Evolutionary conservation across 2,329 filamentous ascomycete genomes (phyloP).

Genomic region (Xylaria arbuscula): DNA sequence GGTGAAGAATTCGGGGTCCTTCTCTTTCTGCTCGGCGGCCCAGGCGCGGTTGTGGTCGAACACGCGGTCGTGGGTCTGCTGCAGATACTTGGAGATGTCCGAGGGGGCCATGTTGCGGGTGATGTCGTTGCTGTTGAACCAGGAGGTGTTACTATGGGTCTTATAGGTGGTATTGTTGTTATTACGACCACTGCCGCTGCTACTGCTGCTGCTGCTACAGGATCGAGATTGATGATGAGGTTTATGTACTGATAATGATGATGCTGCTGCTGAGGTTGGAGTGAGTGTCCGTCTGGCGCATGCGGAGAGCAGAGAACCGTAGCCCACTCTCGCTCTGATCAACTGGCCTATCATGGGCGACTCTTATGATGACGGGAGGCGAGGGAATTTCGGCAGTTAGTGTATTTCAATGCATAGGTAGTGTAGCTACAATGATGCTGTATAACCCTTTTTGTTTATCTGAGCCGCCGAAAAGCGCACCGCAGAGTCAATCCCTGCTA

Average conservation of each 20-base stretch:
- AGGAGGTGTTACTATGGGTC: not conserved
- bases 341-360: constrained; percentile 35
- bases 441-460: constrained; percentile 11
- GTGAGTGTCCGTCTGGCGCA: constrained; percentile 23
- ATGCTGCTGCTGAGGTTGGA: constrained; percentile 3
- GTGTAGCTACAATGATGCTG: not conserved
- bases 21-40: constrained; percentile 67
- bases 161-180: not conserved
- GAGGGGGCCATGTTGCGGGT: constrained; percentile 44
- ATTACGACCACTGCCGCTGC: not conserved
- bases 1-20: constrained; percentile 73
- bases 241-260: not conserved
- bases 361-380: not conserved
- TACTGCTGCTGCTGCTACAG: constrained; percentile 29
- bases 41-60: constrained; percentile 76
- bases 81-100: constrained; percentile 66
- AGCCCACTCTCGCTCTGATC: constrained; percentile 31
- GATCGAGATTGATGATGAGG: constrained; percentile 12
- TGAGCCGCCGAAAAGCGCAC: constrained; percentile 16
- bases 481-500: constrained; percentile 11
- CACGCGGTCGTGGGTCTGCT: constrained; percentile 72
- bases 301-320: constrained; percentile 36
- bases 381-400: constrained; percentile 29
- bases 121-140: constrained; percentile 16
- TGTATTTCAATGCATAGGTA: constrained; percentile 16